Base-by-base conservation (phyloP, 108 stramenopile species). In the Aurantiochytrium sp. region DNA sequence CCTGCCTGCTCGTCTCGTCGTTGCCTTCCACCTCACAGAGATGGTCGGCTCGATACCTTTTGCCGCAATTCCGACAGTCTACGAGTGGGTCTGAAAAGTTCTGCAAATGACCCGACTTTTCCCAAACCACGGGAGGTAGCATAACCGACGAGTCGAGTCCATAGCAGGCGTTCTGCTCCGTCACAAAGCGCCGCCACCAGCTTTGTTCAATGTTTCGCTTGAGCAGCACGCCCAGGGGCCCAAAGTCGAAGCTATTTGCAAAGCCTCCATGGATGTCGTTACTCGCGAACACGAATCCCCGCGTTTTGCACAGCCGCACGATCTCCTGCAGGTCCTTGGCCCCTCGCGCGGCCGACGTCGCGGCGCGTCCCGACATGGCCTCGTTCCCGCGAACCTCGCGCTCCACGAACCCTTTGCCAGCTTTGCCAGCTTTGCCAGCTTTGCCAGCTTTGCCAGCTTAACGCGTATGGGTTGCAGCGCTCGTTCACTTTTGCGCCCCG, bases 41-140 rank as follows among this genome's bases (percentile, higher is more conserved):
- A 89, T 99, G 97, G 93, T 99, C 98, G 23, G 98, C 98, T 44
- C 99, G 95, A 93, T 94, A 98, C 57, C 99, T 90, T 59, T 96
- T 89, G 90, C 97, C 97, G 88, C 96, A 97, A 91, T 97, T 96
- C 88, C 93, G 94, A 91, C 98, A 98, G 93, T 99, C 97, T 42
- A 97, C 96, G 97, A 99, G 98, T 57, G 98, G 98, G 93, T 99
- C 99, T 28, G 93, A 93, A 92, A 99, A 99, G 44, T 98, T 97
- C 59, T 96, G 98, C 59, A 99, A 93, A 88, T 99, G 99, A 18
- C 98, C 98, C 64, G 96, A 96, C 25, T 96, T 96, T 88, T 97
- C 92, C 99, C 99, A 99, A 4, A 97, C 96, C 60, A 94, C 93
- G 5, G 99, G 98, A 89, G 96, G 96, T 89, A 96, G 93, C 89